Evolutionary conservation across 768 basidiomycete genomes (phyloP), one percentile per base, ranked within the genome.

Genomic region (Lentinus tigrinus): DNA sequence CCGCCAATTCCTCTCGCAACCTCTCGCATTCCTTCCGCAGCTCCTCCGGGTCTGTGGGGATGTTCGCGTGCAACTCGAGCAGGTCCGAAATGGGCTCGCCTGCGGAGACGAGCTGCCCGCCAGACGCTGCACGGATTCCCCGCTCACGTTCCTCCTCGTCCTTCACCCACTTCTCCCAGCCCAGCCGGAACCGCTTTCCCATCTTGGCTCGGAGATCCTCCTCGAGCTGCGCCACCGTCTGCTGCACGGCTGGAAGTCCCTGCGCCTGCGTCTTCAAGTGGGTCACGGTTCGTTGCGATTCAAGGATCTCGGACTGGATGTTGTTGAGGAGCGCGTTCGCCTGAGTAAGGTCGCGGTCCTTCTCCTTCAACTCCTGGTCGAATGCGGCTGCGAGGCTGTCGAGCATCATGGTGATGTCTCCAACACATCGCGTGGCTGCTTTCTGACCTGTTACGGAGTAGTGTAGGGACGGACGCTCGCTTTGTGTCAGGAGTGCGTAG

Each of bases 131-230:
- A 47, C 87, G 81, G 62, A 92, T 85, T 1, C 72, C 71, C 59
- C 77, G 82, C 74, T 96, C 93, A 26, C 95, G 81, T 34, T 75
- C 76, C 68, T 92, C 89, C 74, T 98, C 92, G 56, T 89, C 89
- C 63, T 86, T 86, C 21, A 91, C 74, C 95, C 96, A 98, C 65
- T 90, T 91, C 70, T 96, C 93, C 88, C 90, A 98, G 2, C 95
- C 96, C 24, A 89, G 68, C 49, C 91, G 81, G 74, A 93, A 93
- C 62, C 89, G 78, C 65, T 81, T 81, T 19, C 87, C 89, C 85
- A 97, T 92, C 73, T 90, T 93, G 7, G 75, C 75, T 26, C 80
- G 74, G 28, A 98, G 74, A 59, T 85, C 85, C 17, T 71, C 73
- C 71, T 93, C 88, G 54, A 95, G 72, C 31, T 80, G 79, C 28